Evolutionary conservation across 345 rosid genomes (phyloP), one percentile per base, ranked within the genome.

Genomic region (Heritiera fomes): DNA sequence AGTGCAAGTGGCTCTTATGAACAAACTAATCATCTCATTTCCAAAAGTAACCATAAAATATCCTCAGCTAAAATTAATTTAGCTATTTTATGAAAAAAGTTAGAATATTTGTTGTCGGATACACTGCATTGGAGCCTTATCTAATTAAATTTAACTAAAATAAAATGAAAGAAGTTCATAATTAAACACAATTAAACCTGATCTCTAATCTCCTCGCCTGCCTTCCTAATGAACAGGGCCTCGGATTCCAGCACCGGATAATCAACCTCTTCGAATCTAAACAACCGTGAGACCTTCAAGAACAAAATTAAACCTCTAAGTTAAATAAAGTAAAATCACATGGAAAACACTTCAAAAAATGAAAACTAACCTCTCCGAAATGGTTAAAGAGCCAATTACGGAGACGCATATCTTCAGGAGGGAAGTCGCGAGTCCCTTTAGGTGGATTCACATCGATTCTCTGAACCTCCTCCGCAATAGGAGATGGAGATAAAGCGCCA

Each of bases 181-280:
- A 56, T 11, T 10, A 74, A 68, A 53, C 41, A 14, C 64, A 41
- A 55, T 47, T 49, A 73, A 71, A 93, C 98, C 91, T 95, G 98
- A 82, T 92, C 97, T 80, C 90, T 88, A 77, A 96, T 93, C 89
- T 96, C 97, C 77, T 96, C 98, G 28, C 99, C 99, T 38, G 97
- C 93, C 87, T 96, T 95, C 80, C 97, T 87, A 82, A 91, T 88
- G 70, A 90, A 96, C 82, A 96, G 79, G n/a, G 97, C 94, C 84
- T 96, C 95, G 7, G 97, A 83, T 83, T 95, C 97, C 86, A 95
- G 92, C 93, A 8, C 91, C 96, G n/a, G 91, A 88, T 84, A 92
- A 85, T 95, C 99, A 43, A 93, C 93, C 87, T 95, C 98, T 83
- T 95, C 98, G 65, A 86, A 92, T 40, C 97, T 98, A 78, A 87